These are phyloP conservation scores for Pythium vanterpoolii DNA, from an alignment of 352 stramenopile genomes.

Conservation along the genomic window DNA sequence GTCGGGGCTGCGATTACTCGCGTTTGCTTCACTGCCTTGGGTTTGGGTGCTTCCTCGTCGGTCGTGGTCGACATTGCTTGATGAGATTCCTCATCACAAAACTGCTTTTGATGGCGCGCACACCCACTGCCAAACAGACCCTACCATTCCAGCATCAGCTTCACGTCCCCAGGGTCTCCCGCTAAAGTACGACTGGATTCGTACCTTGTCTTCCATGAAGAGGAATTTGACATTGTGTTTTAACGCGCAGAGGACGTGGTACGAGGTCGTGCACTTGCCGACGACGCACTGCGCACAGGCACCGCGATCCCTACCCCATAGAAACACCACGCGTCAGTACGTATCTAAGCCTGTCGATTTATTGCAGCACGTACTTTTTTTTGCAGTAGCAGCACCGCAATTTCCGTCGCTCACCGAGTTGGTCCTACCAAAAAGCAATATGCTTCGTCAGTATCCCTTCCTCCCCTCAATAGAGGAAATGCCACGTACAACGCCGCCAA, in stretches of 20 bases:
- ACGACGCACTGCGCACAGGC: slow-evolving; percentile 68
- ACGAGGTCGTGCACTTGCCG: slow-evolving; percentile 69
- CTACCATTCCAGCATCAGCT: slow-evolving; percentile 15
- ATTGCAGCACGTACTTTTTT: slow-evolving; percentile 31
- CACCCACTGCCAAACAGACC: slow-evolving; percentile 64
- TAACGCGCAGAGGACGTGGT: slow-evolving; percentile 67
- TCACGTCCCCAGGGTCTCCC: background rate
- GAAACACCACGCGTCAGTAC: slow-evolving; percentile 3
- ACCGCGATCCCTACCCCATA: slow-evolving; percentile 44
- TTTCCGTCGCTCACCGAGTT: slow-evolving; percentile 43
- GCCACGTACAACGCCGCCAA: slow-evolving; percentile 43
- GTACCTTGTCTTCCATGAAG: slow-evolving; percentile 58
- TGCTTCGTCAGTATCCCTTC: background rate
- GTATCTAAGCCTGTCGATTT: slow-evolving; percentile 2
- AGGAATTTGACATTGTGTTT: slow-evolving; percentile 56
- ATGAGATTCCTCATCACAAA: slow-evolving; percentile 38
- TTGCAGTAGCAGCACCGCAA: slow-evolving; percentile 78
- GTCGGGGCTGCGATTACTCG: background rate
- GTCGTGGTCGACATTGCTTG: slow-evolving; percentile 16
- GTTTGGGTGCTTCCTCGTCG: slow-evolving; percentile 19
- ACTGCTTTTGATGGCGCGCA: slow-evolving; percentile 51
- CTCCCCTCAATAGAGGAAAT: background rate
- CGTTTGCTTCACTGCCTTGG: slow-evolving; percentile 16
- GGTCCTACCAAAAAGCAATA: slow-evolving; percentile 21
- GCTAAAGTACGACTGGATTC: background rate